phyloP scores from a whole-genome alignment of 2,329 filamentous ascomycete genomes.

The Fusarium verticillioides region DNA sequence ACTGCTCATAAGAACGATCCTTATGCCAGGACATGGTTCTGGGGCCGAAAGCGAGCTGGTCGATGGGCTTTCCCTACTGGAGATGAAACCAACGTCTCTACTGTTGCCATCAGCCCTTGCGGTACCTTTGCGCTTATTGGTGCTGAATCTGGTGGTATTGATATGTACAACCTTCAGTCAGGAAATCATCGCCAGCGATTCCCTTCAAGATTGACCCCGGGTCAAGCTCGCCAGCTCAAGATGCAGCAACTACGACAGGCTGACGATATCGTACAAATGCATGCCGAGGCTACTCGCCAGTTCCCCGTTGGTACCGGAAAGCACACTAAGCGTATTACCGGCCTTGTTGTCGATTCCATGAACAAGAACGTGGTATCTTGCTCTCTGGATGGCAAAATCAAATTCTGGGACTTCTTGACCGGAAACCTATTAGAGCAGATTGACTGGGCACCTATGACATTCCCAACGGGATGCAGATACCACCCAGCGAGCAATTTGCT shows the following conservation, averaged over 20 bases:
- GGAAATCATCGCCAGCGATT: conserved; percentile 89
- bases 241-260: conserved; percentile 70
- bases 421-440: conserved; percentile 83
- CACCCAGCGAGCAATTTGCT: conserved; percentile 86
- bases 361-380: conserved; percentile 89
- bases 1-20: conserved; percentile 90
- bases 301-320: conserved; percentile 71
- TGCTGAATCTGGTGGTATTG: conserved; percentile 82
- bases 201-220: conserved; percentile 80
- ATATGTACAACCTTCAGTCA: conserved; percentile 98
- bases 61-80: conserved; percentile 92
- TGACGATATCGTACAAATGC: conserved; percentile 66
- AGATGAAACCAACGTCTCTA: conserved; percentile 84
- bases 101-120: conserved; percentile 88
- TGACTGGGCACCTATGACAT: conserved; percentile 80
- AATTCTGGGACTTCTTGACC: conserved; percentile 96
- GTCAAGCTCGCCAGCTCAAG: conserved; percentile 81
- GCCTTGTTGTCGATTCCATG: conserved; percentile 87
- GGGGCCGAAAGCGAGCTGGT: conserved; percentile 92
- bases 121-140: conserved; percentile 94
- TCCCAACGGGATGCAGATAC: conserved; percentile 81
- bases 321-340: conserved; percentile 85
- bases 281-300: conserved; percentile 55
- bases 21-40: conserved; percentile 95
- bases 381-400: conserved; percentile 89